A percentile compares a stretch with the other conserved stretches of the same genome.
phyloP scores from a whole-genome alignment of 1,284 basidiomycete genomes.

The Microbotryum lychnidis-dioicae region DNA sequence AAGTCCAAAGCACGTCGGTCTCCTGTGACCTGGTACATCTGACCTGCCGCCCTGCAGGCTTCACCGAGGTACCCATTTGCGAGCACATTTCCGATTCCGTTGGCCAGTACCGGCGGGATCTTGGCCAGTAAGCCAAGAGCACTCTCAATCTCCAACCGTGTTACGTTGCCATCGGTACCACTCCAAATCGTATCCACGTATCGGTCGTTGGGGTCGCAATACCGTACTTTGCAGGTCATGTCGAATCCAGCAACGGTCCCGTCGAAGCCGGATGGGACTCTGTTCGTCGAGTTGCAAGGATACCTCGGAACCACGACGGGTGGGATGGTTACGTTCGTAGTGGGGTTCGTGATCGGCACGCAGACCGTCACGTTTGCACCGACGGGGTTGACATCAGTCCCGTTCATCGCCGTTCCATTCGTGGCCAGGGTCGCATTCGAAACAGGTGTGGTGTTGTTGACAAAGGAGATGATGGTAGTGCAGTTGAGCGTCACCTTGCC shows the following conservation, averaged over 20 bases:
- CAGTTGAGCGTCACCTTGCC: no score
- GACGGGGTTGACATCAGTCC: no score
- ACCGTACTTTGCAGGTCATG: slow-evolving; percentile 10
- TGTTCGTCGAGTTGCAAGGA: no score
- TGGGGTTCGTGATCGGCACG: no score
- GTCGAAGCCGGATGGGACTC: slow-evolving; percentile 3
- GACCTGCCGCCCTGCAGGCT: background rate
- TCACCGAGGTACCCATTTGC: background rate
- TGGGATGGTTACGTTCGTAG: no score
- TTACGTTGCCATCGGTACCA: slow-evolving; percentile 12
- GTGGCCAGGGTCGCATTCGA: no score
- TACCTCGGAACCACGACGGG: no score
- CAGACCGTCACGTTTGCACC: no score
- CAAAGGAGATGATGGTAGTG: no score
- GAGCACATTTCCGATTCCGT: slow-evolving; percentile 11
- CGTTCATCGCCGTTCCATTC: no score
- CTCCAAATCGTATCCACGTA: background rate
- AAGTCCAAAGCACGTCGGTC: slow-evolving; percentile 23
- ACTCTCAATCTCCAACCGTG: slow-evolving; percentile 19
- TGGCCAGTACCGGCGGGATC: slow-evolving; percentile 15
- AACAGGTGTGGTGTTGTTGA: no score
- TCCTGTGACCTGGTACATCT: slow-evolving; percentile 6
- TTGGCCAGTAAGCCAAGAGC: slow-evolving; percentile 21
- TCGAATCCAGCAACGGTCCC: slow-evolving; percentile 11
- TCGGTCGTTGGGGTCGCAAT: slow-evolving; percentile 8